phyloP scores from a whole-genome alignment of 371 early-diverging fungal species.

The Dinochytrium kinnereticum region DNA sequence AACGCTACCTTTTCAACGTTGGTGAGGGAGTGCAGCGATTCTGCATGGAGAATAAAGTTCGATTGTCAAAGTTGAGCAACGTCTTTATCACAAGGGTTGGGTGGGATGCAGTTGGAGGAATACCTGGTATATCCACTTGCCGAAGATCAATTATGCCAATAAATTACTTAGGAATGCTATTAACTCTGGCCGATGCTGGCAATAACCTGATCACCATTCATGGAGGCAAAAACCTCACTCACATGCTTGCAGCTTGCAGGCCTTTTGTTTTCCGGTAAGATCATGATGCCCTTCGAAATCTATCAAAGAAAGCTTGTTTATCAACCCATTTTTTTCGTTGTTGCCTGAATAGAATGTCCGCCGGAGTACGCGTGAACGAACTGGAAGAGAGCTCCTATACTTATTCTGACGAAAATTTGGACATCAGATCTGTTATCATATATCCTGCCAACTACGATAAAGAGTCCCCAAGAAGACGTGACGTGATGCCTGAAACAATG shows the following conservation, averaged over 20 bases:
- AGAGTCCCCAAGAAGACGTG: constrained; percentile 15
- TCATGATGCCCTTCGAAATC: constrained; percentile 8
- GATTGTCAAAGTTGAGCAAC: constrained; percentile 69
- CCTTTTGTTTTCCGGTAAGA: constrained; percentile 74
- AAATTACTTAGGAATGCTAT: constrained; percentile 72
- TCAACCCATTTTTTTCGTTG: constrained; percentile 15
- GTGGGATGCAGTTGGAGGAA: constrained; percentile 87
- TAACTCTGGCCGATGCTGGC: constrained; percentile 86
- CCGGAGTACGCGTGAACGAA: constrained; percentile 58
- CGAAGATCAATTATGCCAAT: constrained; percentile 1
- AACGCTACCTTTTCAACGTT: constrained; percentile 92
- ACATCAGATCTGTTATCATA: constrained; percentile 65
- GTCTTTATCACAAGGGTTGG: constrained; percentile 79
- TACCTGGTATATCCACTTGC: constrained; percentile 66
- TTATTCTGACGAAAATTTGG: constrained; percentile 70
- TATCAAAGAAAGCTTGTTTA: constrained; percentile 15
- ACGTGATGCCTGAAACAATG: no score
- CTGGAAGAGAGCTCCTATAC: constrained; percentile 36
- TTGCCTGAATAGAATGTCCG: constrained; percentile 46
- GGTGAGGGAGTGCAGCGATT: constrained; percentile 93
- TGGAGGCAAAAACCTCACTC: constrained; percentile 80
- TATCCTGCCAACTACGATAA: constrained; percentile 47
- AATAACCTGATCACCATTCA: constrained; percentile 55
- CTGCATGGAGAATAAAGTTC: constrained; percentile 74
- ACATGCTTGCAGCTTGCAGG: constrained; percentile 80